Evolutionary conservation across 1,284 basidiomycete genomes (phyloP), one percentile per base, ranked within the genome.

Genomic region (Ceratobasidium sp.): DNA sequence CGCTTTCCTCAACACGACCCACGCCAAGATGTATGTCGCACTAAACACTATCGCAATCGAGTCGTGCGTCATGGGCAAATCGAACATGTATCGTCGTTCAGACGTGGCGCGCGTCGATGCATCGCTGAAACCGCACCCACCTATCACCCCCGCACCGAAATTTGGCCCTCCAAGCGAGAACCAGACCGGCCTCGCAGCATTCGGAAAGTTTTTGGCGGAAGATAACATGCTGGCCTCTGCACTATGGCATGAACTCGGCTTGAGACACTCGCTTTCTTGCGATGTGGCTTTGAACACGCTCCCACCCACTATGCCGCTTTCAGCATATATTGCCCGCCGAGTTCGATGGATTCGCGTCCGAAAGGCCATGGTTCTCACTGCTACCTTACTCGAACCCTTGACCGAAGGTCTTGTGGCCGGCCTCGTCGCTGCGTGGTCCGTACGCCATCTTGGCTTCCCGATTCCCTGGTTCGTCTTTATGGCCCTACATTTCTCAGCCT

Each of bases 21-120:
- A 99, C 78, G 96, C 96, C 16, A 98, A 97, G 81, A 99, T 99
- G 96, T 99, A 99, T 78, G 85, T 98, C 67, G 95, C 95, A 9
- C 94, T 99, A 80, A 97, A 97, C 81, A 84, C 88, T 0, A 83
- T 92, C 59, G 90, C 89, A 4, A 82, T 98, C 72, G 97, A 98
- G 67, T 96, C 94, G 0, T 99, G 97, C 79, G 94, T 99, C 14
- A 92, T 98, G 76, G 97, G 97, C 76, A 99, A 99, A 82, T 96
- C 94, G 72, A 96, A 95, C 80, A 81, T 99, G 75, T 99, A 96
- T 81, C 90, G 94, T 58, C 91, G 94, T 67, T 92, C 92, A 44
- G 95, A 97, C 79, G 81, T 96, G 51, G 91, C 92, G 66, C 75
- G 76, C n/a, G 79, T 83, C 1, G 78, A 81, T 6, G 30, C 48